Percentiles rank a stretch among this genome's conserved stretches.
phyloP scores from a whole-genome alignment of 1,284 basidiomycete species.

The Fistulinella cinereoalba region DNA sequence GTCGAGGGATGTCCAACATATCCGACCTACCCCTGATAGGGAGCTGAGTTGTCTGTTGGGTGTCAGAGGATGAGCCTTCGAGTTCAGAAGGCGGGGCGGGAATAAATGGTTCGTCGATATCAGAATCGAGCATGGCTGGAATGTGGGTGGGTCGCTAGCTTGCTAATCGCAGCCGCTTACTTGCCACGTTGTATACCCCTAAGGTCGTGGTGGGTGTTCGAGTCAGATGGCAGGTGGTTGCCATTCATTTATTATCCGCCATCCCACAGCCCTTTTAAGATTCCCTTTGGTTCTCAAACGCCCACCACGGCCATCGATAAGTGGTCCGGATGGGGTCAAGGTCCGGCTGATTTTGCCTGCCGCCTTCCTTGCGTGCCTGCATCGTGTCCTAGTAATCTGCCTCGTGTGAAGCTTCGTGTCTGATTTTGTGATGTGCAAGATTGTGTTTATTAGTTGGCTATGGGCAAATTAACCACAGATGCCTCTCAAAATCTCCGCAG shows the following conservation, averaged over 20 bases:
- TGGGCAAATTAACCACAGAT: conserved; percentile 18
- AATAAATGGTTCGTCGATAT: conserved; percentile 31
- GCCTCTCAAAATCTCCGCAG: conserved; percentile 14
- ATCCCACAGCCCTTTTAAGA: too few relatives aligned
- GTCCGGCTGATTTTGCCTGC: conserved; percentile 16
- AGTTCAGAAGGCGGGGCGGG: conserved; percentile 30
- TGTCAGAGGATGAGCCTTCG: conserved; percentile 31
- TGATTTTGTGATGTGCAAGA: conserved; percentile 4
- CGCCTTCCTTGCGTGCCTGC: conserved; percentile 22
- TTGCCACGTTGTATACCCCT: conserved; percentile 14
- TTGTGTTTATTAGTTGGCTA: conserved; percentile 17
- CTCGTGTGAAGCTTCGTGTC: conserved; percentile 19
- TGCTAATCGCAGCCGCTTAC: conserved; percentile 7
- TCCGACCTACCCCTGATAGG: conserved; percentile 15
- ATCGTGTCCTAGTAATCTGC: conserved; percentile 22
- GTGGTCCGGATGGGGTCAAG: conserved; percentile 22
- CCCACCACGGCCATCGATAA: conserved; percentile 23
- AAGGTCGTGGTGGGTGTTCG: conserved; percentile 12
- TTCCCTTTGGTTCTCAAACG: conserved; percentile 7
- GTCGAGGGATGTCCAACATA: conserved; percentile 29
- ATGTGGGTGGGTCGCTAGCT: conserved; percentile 7
- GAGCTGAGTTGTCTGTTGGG: conserved; percentile 27
- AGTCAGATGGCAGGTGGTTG: background rate
- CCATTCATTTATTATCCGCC: conserved; percentile 17
- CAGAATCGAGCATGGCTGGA: conserved; percentile 27